Evolutionary conservation across 441 rosid genomes (phyloP).

Genomic region (Croton setiger): DNA sequence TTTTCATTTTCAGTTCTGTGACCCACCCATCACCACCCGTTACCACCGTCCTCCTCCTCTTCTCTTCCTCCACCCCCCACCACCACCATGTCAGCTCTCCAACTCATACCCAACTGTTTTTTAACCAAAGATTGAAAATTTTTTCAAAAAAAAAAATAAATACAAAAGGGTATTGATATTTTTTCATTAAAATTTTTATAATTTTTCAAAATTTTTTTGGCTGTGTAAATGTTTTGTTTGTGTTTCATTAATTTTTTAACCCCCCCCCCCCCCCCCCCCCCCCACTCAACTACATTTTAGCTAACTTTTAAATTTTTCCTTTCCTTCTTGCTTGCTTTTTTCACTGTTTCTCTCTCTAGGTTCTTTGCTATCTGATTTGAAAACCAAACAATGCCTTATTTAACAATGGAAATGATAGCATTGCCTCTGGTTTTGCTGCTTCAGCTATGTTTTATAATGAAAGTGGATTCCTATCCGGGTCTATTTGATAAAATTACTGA

Average conservation of each 20-base stretch:
- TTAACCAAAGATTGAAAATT: constrained; percentile 9
- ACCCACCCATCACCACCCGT: too few relatives aligned
- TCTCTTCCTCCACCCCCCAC: too few relatives aligned
- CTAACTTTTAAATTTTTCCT: not conserved
- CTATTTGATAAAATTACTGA: constrained; percentile 43
- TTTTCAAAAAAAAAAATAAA: not conserved
- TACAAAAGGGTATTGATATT: not conserved
- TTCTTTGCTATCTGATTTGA: constrained; percentile 16
- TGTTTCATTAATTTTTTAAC: constrained; percentile 25
- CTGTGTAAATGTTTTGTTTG: not conserved
- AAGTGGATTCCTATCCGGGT: constrained; percentile 35
- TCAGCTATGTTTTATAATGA: constrained; percentile 21
- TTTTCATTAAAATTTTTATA: not conserved
- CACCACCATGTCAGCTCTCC: constrained; percentile 20
- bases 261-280: constrained; percentile 23
- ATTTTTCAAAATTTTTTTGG: not conserved
- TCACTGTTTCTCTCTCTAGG: constrained; percentile 19
- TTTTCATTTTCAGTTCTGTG: constrained; percentile 30
- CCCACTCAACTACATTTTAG: constrained; percentile 21
- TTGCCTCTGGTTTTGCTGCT: constrained; percentile 38
- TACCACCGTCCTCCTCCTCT: too few relatives aligned
- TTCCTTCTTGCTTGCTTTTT: not conserved
- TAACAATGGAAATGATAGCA: constrained; percentile 35
- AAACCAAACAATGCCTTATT: constrained; percentile 31
- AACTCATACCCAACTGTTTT: constrained; percentile 27